Percentiles rank a stretch among this genome's conserved stretches.
These are phyloP conservation scores for Saprolegnia parasitica DNA, from an alignment of 352 stramenopile genomes.

Conservation along the genomic window DNA sequence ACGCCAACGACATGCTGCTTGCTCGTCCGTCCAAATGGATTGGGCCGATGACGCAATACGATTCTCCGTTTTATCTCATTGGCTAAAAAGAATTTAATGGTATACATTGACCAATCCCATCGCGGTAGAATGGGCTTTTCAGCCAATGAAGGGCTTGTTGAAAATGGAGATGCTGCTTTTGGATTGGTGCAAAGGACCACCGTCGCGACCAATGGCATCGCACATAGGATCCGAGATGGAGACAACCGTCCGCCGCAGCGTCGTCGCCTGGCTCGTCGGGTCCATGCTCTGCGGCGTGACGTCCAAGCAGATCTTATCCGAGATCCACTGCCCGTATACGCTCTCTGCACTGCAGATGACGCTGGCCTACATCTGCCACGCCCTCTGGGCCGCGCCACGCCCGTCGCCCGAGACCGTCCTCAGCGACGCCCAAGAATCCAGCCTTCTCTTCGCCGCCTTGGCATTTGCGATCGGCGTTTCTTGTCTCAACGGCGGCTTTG, in stretches of 20 bases:
- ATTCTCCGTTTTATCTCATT: not conserved
- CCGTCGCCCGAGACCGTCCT: not conserved
- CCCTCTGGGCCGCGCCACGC: not conserved
- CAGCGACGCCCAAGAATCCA: not conserved
- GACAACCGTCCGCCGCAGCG: not conserved
- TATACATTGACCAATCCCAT: not conserved
- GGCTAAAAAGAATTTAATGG: not conserved
- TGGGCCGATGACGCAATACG: not conserved
- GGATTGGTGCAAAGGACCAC: no score
- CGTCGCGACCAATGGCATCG: not conserved
- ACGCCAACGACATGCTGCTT: constrained; percentile 80
- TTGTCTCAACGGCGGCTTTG: constrained; percentile 24
- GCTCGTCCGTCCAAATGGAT: not conserved
- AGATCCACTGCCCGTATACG: constrained; percentile 4
- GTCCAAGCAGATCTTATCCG: constrained; percentile 25
- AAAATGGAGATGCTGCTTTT: not conserved
- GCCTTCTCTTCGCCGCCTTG: constrained; percentile 10
- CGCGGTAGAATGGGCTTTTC: no score
- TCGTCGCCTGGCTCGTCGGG: constrained; percentile 4
- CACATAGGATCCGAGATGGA: not conserved
- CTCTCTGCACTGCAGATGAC: constrained; percentile 26
- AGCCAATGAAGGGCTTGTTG: not conserved
- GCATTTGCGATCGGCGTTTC: constrained; percentile 2
- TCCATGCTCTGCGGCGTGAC: constrained; percentile 21
- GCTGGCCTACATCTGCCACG: constrained; percentile 16